Evolutionary conservation across 2,329 filamentous ascomycete genomes (phyloP).

Genomic region (Sclerotinia glacialis): DNA sequence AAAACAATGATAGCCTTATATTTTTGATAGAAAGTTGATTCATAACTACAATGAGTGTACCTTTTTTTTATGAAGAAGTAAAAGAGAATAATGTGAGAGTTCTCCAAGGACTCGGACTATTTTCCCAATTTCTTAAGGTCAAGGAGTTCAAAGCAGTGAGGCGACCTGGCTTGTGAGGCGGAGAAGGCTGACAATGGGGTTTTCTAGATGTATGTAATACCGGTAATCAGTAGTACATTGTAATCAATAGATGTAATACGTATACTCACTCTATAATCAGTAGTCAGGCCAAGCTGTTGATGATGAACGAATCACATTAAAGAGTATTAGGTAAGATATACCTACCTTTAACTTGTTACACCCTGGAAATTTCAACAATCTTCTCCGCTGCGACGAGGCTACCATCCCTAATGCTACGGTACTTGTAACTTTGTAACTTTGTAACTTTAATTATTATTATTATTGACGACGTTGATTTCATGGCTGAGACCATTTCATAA

Average conservation of each 20-base stretch:
- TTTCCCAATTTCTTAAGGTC: neutral
- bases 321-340: neutral
- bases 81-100: neutral
- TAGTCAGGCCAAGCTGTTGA: slow-evolving; percentile 6
- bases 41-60: slow-evolving; percentile 12
- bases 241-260: too few relatives aligned
- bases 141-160: neutral
- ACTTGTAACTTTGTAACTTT: neutral
- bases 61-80: slow-evolving; percentile 4
- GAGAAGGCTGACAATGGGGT: neutral
- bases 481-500: neutral
- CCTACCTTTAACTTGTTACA: neutral
- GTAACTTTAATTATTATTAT: neutral
- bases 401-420: too few relatives aligned
- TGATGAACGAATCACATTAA: neutral
- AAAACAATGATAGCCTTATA: slow-evolving; percentile 25
- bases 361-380: neutral
- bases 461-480: slow-evolving; percentile 1
- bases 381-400: neutral
- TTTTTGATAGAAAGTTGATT: neutral
- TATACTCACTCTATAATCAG: too few relatives aligned
- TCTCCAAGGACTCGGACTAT: slow-evolving; percentile 7
- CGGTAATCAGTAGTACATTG: too few relatives aligned
- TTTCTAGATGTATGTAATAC: too few relatives aligned
- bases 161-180: slow-evolving; percentile 21